Evolutionary conservation across 2,329 filamentous ascomycete species (phyloP), one percentile per base, ranked within the genome.

Genomic region (Pseudogymnoascus sp.): DNA sequence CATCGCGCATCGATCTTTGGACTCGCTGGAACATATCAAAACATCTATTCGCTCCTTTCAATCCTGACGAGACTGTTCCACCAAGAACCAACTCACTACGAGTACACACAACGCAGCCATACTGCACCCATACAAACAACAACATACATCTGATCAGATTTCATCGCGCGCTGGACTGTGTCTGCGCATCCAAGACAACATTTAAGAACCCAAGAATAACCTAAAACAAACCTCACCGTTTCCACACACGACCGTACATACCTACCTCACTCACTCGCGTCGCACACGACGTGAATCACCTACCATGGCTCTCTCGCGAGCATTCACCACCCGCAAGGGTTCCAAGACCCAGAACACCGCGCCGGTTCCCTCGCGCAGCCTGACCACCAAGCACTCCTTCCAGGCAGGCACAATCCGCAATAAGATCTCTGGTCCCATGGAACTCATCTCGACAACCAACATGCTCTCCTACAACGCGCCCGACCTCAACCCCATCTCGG

Each of bases 381-480:
- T 70, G 9, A 68, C 67, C 9, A 67, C 67, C 2, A 71, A 70
- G 60, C 65, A 67, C 18, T 66, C 67, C 25, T 66, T 67, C 28
- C 28, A 50, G 61, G 35, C 64, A 8, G 68, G 67, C 16, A 66
- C 64, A 9, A 70, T 70, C 28, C 63, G 67, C 66, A 74, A 81
- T 72, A 87, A 91, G 77, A 99, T 99, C 72, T 99, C 94, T 1
- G 84, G 81, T 2, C 94, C 94, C 0, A 81, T 96, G 60, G 87
- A 91, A 74, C 81, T 99, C 65, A 79, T 97, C 57, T 95, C 94
- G 63, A 96, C 93, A 4, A 97, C 94, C 67, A 99, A 97, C 75
- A 91, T 95, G 83, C 86, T 97, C 60, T 91, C 91, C 6, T 96
- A 96, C 81, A 93, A 93, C 71, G 92, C 94, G 8, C 93, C 93